Base-by-base conservation (phyloP, 1,284 basidiomycete genomes). In the Sutorius eximius region DNA sequence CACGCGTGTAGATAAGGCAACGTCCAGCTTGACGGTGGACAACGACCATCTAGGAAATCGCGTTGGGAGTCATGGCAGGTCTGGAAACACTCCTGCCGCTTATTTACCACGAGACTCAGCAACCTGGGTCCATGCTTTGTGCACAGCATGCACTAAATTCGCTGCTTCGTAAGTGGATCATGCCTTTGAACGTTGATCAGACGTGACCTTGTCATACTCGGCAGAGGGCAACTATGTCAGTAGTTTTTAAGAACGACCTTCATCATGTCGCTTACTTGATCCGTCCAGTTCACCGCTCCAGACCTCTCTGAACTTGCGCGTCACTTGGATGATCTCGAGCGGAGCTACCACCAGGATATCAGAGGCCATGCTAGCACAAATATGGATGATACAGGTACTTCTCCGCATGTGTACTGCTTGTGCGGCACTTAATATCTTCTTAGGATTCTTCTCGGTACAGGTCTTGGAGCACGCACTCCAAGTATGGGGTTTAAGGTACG, bases 391-490 rank as follows among this genome's bases (percentile, higher is more conserved):
- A 91, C 91, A 43, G 89, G 87, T 83, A 59, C 49, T 9, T 53
- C 15, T 34, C 38, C 34, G 20, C 7, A 44, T 22, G 3, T 37
- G 10, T 43, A 9, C 22, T 37, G 15, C 18, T 11, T 15, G 37
- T 13, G 9, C 15, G 11, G 43, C 2, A 5, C 40, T 64, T 13
- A 59, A 30, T 34, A 20, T 52, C 34, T 51, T 40, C 27, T 16
- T 59, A 85, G 93, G 93, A 1, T 95, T 91, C 71, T 95, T 95
- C 72, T 94, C 92, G 4, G 79, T 92, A 2, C 89, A 91, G 62
- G 91, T 93, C 1, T 69, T 92, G 27, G 89, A 91, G 62, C 80
- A 83, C 51, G 94, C 93, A 1, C 72, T 97, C 48, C 81, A 87
- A 65, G 87, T 94, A 3, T 94, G 89, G 84, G 89, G 89, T 4